Evolutionary conservation across 2,329 filamentous ascomycete genomes (phyloP), one percentile per base, ranked within the genome.

Genomic region (Didymella glomerata): DNA sequence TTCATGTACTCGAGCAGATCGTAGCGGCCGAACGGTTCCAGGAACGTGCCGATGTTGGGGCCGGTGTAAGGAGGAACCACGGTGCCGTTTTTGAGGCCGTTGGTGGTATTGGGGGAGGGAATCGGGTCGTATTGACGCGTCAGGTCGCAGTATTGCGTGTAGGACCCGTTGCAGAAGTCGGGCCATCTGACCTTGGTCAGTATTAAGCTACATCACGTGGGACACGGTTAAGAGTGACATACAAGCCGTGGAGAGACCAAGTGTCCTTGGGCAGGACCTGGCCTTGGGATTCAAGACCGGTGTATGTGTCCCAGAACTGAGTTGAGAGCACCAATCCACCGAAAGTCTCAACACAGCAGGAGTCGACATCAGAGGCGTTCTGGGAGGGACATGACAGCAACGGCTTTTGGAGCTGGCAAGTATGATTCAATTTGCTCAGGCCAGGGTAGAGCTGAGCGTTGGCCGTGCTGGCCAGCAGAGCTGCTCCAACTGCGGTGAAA

Each of bases 131-230:
- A 90, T 73, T 90, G 87, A 0, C 87, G 84, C 51, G 72, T 82
- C 48, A 88, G 71, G 68, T 90, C 88, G 76, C 88, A 90, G 75
- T 89, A 90, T 62, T 90, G 86, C 0, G 86, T 88, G 70, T 86
- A 90, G 2, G 38, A 45, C 1, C 53, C 53, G 5, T 56, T 56
- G 28, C 80, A 83, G 60, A 80, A 83, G 63, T 70, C 68, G 1
- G 68, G 68, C 68, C 68, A 42, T 24, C 38, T 41, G 11, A 9
- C 4, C 9, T 41, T 20, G 20, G 18, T 41, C 4, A 41, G 38
- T 5, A 41, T 38, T n/a, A 20, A 36, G 34, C 34, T 36, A 36
- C 34, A 5, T 30, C 14, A 4, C 32, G 8, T 4, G 10, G 4
- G 8, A 38, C 8, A 6, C n/a, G 8, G n/a, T 16, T 10, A 10